phyloP scores from a whole-genome alignment of 441 rosid species.

The Melastoma candidum region DNA sequence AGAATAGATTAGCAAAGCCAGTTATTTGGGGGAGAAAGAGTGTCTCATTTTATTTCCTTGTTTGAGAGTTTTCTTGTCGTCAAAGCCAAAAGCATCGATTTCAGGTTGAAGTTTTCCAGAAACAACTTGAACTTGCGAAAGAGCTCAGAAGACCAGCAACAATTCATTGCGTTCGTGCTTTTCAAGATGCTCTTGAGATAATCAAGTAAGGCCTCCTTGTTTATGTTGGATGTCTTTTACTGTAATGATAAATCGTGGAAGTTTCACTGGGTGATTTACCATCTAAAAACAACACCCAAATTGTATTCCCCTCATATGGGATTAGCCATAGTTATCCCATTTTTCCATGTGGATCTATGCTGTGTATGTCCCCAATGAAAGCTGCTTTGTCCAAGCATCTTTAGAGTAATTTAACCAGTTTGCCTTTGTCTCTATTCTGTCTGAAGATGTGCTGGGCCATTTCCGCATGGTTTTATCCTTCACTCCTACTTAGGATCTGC shows the following conservation, averaged over 20 bases:
- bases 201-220: slow-evolving; percentile 39
- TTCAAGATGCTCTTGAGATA: slow-evolving; percentile 65
- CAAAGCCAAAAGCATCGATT: slow-evolving; percentile 1
- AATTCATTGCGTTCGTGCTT: slow-evolving; percentile 81
- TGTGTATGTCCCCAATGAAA: no score
- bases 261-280: background rate
- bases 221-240: slow-evolving; percentile 2
- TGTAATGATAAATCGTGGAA: background rate
- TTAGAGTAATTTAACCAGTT: no score
- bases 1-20: background rate
- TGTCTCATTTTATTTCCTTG: background rate
- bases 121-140: slow-evolving; percentile 82
- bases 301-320: no score
- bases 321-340: no score
- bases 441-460: slow-evolving; percentile 62
- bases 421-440: slow-evolving; percentile 3
- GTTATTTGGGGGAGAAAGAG: background rate
- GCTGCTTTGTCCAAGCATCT: no score
- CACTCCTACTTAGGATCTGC: slow-evolving; percentile 86
- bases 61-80: slow-evolving; percentile 3
- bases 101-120: slow-evolving; percentile 60
- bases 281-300: no score
- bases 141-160: slow-evolving; percentile 68
- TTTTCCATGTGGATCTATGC: no score
- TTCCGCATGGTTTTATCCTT: slow-evolving; percentile 76